Base-by-base conservation (phyloP, 805 yeast genomes). In the Saccharomycopsis sp. region DNA sequence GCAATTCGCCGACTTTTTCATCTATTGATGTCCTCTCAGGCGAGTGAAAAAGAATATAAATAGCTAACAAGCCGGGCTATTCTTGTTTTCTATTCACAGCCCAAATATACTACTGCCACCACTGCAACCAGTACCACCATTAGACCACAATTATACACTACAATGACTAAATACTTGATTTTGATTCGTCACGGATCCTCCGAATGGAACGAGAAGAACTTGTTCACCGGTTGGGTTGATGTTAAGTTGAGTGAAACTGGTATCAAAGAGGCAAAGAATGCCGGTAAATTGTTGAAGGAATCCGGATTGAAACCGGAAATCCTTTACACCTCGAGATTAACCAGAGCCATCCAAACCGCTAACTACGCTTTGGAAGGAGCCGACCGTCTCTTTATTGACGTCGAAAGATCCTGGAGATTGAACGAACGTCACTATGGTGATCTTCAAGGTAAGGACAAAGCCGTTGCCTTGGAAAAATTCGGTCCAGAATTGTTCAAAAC, bases 361-460 rank as follows among this genome's bases (percentile, higher is more conserved):
- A 87, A 92, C 87, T 83, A 93, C 74, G 97, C 97, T 60, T 80
- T 92, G 67, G 89, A 87, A 63, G 74, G 79, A 65, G 93, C 97
- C 60, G 97, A 91, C 77, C 89, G 91, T 73, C 78, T 89, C 67
- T 92, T 84, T 83, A 82, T 92, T 66, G 97, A 96, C 71, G 96
- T 88, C 69, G 84, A 86, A 76, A 89, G 97, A 82, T 83, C 93
- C 58, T 93, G 97, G 97, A 88, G 97, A 83, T 84, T 92, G 75
- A 92, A 92, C 81, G 98, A 92, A 82, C 94, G 98, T 83, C 97
- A 92, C 78, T 92, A 92, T 81, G 98, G 98, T 83, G 97, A 90
- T 68, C 84, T 92, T 71, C 97, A 93, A 80, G 98, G 98, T 76
- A 91, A 93, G 81, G 96, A 93, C 82, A 92, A 92, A 82, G 97